Evolutionary conservation across 2,329 filamentous ascomycete genomes (phyloP), one percentile per base, ranked within the genome.

Genomic region (Dothideomycetes sp.): DNA sequence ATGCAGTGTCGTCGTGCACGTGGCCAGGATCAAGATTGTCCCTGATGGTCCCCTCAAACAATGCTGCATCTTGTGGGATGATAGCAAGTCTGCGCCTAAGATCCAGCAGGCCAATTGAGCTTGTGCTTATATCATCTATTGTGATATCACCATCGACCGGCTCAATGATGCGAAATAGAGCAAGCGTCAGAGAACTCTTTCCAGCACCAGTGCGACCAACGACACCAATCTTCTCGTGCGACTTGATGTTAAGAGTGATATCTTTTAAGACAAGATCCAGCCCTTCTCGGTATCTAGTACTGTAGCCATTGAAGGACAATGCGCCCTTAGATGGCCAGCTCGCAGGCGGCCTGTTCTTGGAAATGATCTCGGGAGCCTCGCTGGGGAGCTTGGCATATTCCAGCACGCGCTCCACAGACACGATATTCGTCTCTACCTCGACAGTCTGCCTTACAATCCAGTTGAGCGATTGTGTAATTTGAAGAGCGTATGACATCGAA

Each of bases 391-490:
- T 74, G 42, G 89, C 85, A 64, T 98, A 98, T 62, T 98, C 93
- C 36, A 98, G 78, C 35, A 98, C 88, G 55, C 91, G 83, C 71
- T 98, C 91, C 29, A 98, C 91, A 8, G 89, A 94, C 34, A 98
- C 89, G 55, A 98, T 98, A 63, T 98, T 98, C n/a, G 89, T 96
- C 70, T 98, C 93, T n/a, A 98, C 91, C 62, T 98, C 93, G 24
- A 98, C 91, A 0, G 88, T 95, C 64, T 98, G 91, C 43, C 93
- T 79, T 37, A 98, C 91, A 55, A 98, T 95, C 91, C 91, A 98
- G 68, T 96, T 98, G 54, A 98, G 74, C 27, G 88, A 94, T 50
- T 89, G 84, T 2, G 91, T 98, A 56, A 98, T 96, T 65, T 95
- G 86, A 47, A 98, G 73, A 30, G 88, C 91, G 63, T 96, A 95